Evolutionary conservation across 2,329 filamentous ascomycete genomes (phyloP).

Genomic region (Biscogniauxia mediterranea): DNA sequence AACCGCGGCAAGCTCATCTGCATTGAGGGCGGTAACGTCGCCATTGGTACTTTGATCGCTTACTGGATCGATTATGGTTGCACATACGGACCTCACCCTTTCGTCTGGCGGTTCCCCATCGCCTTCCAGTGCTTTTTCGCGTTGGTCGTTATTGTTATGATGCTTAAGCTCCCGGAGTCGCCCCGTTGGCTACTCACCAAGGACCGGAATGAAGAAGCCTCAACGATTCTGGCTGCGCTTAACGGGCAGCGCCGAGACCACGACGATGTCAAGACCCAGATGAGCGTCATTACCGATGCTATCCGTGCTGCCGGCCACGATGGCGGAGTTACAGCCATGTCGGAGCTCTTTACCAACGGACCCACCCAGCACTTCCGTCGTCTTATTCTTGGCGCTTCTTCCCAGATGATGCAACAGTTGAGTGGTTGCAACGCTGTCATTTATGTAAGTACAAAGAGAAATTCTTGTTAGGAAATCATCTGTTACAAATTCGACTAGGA

Average conservation of each 20-base stretch:
- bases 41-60: slow-evolving; percentile 42
- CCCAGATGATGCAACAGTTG: slow-evolving; percentile 63
- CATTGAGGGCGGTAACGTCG: slow-evolving; percentile 47
- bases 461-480: no score
- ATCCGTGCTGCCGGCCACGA: slow-evolving; percentile 32
- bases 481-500: no score
- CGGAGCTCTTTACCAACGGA: slow-evolving; percentile 56
- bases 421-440: slow-evolving; percentile 58
- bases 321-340: slow-evolving; percentile 30
- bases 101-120: slow-evolving; percentile 40
- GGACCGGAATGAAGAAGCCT: slow-evolving; percentile 50
- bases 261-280: slow-evolving; percentile 43
- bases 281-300: slow-evolving; percentile 40
- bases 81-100: slow-evolving; percentile 32
- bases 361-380: slow-evolving; percentile 64
- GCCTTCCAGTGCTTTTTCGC: slow-evolving; percentile 45
- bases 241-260: slow-evolving; percentile 49
- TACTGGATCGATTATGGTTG: slow-evolving; percentile 44
- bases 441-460: slow-evolving; percentile 26
- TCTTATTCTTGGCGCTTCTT: slow-evolving; percentile 57
- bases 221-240: slow-evolving; percentile 49
- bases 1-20: slow-evolving; percentile 62
- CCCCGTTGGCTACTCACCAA: slow-evolving; percentile 48
- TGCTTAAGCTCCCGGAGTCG: slow-evolving; percentile 49
- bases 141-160: slow-evolving; percentile 38